Base-by-base conservation (phyloP, 2,329 filamentous ascomycete genomes). In the Neocucurbitaria cava region DNA sequence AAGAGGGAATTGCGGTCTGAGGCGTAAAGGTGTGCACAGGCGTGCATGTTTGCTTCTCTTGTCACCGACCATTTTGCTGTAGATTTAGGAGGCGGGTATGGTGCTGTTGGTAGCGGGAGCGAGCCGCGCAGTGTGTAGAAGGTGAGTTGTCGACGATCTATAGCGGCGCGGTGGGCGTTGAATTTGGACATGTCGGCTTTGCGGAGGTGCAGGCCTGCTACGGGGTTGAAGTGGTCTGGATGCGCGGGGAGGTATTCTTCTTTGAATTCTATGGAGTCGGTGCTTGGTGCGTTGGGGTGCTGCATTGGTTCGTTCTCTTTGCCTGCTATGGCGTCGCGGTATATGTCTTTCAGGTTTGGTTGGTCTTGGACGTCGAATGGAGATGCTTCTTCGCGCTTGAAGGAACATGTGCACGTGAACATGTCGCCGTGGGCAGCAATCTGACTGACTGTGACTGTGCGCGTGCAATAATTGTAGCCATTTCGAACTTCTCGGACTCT, bases 21-120 rank as follows among this genome's bases (percentile, higher is more conserved):
- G 0, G 83, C 80, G 62, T 85, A 86, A 39, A 85, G 73, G 66
- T 87, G 84, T 3, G 82, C 83, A 59, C 81, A 84, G 1, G 83
- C 80, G 58, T 86, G 83, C 17, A 86, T 68, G 58, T 86, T 86
- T 28, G 82, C 65, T 28, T 64, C 66, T 36, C 61, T 28, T 2
- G 65, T 65, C 5, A 66, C 31, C 1, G 45, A n/a, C 33, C 3
- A 49, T 13, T 10, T 54, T 42, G 1, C 28, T 35, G 45, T 47
- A 8, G 48, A 35, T 7, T n/a, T n/a, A n/a, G 3, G 23, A 0
- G 62, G 62, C 13, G 65, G 66, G 47, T 58, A 65, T 10, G 67
- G 67, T 5, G 68, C 62, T 2, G 65, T 69, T 1, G 69, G 61
- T 9, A 68, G 23, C 0, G 70, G 66, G 17, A 78, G 45, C 68